These are phyloP conservation scores for Coemansia sp. DNA, from an alignment of 192 early-diverging fungal genomes.

Conservation along the genomic window DNA sequence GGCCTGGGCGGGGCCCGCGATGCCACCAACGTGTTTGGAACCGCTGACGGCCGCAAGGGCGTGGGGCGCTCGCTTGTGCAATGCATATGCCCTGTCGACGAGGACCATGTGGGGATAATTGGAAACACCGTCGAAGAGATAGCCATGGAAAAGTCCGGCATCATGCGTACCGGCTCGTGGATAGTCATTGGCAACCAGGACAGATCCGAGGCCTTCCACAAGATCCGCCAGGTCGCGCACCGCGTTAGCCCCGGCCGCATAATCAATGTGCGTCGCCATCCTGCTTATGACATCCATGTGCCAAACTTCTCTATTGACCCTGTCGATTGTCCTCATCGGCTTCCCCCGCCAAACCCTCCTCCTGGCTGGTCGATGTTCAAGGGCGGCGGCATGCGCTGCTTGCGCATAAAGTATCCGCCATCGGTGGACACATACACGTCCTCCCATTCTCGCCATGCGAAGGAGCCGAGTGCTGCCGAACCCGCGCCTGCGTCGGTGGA, in stretches of 20 bases:
- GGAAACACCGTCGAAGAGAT: constrained; percentile 68
- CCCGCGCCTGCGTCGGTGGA: constrained; percentile 12
- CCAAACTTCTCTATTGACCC: constrained; percentile 24
- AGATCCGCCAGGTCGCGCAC: constrained; percentile 37
- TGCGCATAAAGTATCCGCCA: constrained; percentile 41
- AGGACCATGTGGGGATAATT: constrained; percentile 74
- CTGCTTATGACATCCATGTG: constrained; percentile 35
- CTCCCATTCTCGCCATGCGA: background rate
- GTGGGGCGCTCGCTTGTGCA: constrained; percentile 46
- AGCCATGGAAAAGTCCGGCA: constrained; percentile 76
- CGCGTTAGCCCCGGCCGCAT: constrained; percentile 30
- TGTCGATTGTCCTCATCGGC: background rate
- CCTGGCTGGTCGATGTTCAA: constrained; percentile 43
- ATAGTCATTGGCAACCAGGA: constrained; percentile 42
- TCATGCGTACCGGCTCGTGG: constrained; percentile 58
- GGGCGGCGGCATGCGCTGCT: constrained; percentile 38
- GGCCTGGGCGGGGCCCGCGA: constrained; percentile 76
- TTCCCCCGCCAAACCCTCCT: constrained; percentile 2
- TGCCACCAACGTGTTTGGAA: constrained; percentile 75
- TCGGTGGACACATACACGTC: constrained; percentile 25
- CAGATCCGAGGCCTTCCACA: constrained; percentile 36
- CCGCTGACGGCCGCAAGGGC: constrained; percentile 38
- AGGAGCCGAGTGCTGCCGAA: constrained; percentile 5
- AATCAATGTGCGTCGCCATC: constrained; percentile 46
- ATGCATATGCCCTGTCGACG: constrained; percentile 65